phyloP scores from a whole-genome alignment of 2,329 filamentous ascomycete species.

The Capronia americana region DNA sequence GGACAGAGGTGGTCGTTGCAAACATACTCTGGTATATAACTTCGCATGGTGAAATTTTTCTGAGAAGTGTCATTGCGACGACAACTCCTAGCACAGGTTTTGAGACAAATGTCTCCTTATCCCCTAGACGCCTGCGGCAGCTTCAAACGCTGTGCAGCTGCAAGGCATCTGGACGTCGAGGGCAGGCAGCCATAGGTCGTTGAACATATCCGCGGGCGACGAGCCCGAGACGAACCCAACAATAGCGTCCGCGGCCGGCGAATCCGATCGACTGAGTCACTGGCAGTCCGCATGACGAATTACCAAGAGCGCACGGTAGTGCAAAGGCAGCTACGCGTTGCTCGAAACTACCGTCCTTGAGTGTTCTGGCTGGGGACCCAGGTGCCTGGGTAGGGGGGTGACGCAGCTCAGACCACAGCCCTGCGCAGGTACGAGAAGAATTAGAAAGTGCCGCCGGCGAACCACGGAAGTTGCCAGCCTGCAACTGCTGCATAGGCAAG shows the following conservation, averaged over 20 bases:
- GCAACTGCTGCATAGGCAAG: neutral
- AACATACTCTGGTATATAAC: neutral
- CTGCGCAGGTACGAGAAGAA: neutral
- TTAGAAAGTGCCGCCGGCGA: neutral
- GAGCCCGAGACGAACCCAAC: neutral
- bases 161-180: neutral
- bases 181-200: conserved; percentile 2
- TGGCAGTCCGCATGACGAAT: neutral
- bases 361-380: neutral
- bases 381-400: neutral
- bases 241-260: neutral
- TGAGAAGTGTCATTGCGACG: neutral
- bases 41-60: neutral
- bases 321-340: neutral
- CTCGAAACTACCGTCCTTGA: neutral
- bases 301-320: neutral
- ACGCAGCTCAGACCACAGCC: neutral
- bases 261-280: conserved; percentile 8
- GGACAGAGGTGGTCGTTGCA: neutral
- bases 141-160: neutral
- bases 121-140: neutral
- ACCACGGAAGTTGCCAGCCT: neutral
- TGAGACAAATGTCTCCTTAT: conserved; percentile 4
- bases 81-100: neutral
- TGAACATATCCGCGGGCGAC: neutral